Evolutionary conservation across 192 early-diverging fungal species (phyloP), one percentile per base, ranked within the genome.

Genomic region (Entomortierella beljakovae): DNA sequence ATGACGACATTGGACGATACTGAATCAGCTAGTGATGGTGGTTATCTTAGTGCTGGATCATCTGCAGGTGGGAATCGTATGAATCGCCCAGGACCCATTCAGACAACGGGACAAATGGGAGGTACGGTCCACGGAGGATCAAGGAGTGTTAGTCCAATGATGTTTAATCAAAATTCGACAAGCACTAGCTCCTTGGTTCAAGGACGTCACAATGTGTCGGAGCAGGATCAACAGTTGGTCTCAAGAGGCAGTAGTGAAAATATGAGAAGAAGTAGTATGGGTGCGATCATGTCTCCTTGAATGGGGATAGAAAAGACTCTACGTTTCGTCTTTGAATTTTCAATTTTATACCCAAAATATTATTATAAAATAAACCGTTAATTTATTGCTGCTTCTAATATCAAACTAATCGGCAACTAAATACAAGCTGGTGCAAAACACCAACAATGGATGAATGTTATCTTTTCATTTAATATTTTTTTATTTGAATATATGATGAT

Each of bases 211-310:
- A 79, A 79, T 22, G 57, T 79, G 16, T 69, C 75, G 1, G 75
- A 79, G 31, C 64, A 62, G 49, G 75, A 79, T 60, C 75, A 79
- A 16, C 75, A 79, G 31, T 57, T 79, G 51, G 67, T 70, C 9
- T 69, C 66, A 2, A 61, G 75, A 28, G 75, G 67, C 6, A 79
- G 75, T 16, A 69, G 66, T 46, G 75, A 79, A 62, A 79, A 69
- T 37, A 8, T 62, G 37, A 33, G 75, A 34, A 67, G 75, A 13
- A 61, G 75, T 16, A 79, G 75, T 31, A 46, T 35, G 37, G 75
- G 75, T 32, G 18, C 60, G 22, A 34, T 57, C 55, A 51, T 79
- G 66, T 69, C 75, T 6, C 75, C 75, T 0, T 70, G 54, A 53
- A 43, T 5, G 15, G 15, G 3, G 11, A 20, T 10, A 20, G 11